phyloP scores from a whole-genome alignment of 495 filamentous ascomycete genomes.

The Parmelia sp. region DNA sequence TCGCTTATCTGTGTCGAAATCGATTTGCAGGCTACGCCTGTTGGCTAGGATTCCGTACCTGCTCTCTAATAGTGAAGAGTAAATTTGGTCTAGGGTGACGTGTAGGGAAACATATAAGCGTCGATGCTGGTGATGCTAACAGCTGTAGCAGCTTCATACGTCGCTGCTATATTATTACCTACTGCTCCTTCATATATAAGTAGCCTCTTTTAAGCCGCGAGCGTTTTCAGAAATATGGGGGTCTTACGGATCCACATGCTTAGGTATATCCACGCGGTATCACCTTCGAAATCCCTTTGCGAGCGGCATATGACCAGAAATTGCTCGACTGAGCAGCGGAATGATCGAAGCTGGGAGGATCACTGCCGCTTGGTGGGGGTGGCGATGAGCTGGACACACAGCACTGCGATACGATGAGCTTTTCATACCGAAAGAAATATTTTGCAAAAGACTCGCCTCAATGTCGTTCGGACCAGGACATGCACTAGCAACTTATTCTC shows the following conservation, averaged over 20 bases:
- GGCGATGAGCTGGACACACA: not conserved
- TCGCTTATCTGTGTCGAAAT: slow-evolving; percentile 23
- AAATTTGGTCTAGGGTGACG: not conserved
- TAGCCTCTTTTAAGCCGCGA: too few relatives aligned
- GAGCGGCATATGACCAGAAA: slow-evolving; percentile 15
- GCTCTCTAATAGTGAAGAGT: not conserved
- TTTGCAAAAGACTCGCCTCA: not conserved
- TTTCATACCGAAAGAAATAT: not conserved
- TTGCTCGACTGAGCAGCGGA: slow-evolving; percentile 10
- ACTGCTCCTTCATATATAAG: not conserved
- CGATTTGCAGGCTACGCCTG: slow-evolving; percentile 22
- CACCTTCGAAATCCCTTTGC: slow-evolving; percentile 13
- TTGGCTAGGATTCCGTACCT: slow-evolving; percentile 14
- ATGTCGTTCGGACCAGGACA: slow-evolving; percentile 12
- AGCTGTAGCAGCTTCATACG: slow-evolving; percentile 5
- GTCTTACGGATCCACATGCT: slow-evolving; percentile 10
- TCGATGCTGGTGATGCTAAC: slow-evolving; percentile 24
- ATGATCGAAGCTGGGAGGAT: slow-evolving; percentile 12
- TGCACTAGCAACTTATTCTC: slow-evolving; percentile 4
- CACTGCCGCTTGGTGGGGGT: not conserved
- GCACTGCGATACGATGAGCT: slow-evolving; percentile 1
- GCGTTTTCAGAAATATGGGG: too few relatives aligned
- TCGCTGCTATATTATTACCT: slow-evolving; percentile 9
- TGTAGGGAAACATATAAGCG: slow-evolving; percentile 27
- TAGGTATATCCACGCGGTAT: slow-evolving; percentile 15